Evolutionary conservation across 2,329 filamentous ascomycete genomes (phyloP).

Genomic region (Sclerotiophoma versabilis): DNA sequence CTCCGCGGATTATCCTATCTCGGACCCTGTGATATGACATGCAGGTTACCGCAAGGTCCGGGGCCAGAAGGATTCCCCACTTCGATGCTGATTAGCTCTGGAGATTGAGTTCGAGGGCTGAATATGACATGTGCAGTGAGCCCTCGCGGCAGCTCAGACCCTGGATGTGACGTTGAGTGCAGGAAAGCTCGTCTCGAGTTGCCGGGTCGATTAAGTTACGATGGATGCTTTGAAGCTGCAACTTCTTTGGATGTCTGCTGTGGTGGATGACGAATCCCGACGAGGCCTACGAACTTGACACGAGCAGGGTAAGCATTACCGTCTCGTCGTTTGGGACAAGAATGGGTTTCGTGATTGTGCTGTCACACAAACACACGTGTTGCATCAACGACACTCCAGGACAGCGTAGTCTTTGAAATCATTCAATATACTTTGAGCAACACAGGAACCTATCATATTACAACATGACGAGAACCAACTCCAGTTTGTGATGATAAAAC

Average conservation of each 20-base stretch:
- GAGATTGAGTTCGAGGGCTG: slow-evolving; percentile 8
- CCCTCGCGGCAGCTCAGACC: neutral
- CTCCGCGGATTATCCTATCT: slow-evolving; percentile 11
- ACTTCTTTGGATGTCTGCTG: neutral
- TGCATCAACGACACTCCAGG: neutral
- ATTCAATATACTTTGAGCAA: neutral
- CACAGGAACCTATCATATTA: neutral
- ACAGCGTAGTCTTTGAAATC: neutral
- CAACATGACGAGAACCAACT: neutral
- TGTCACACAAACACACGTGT: neutral
- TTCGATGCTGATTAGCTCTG: neutral
- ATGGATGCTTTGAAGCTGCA: neutral
- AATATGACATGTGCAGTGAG: slow-evolving; percentile 7
- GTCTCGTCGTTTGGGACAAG: neutral
- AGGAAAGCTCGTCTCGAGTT: slow-evolving; percentile 1
- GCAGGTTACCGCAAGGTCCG: slow-evolving; percentile 4
- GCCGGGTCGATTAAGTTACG: neutral
- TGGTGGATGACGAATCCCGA: too few species aligned
- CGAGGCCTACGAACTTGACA: neutral
- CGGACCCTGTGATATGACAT: slow-evolving; percentile 9
- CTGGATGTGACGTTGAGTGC: neutral
- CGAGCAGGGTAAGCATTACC: neutral
- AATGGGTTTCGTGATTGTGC: neutral
- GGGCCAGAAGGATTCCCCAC: neutral
- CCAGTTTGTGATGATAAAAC: neutral